phyloP scores from a whole-genome alignment of 2,329 filamentous ascomycete species.

The Torrubiellomyces zombiae region DNA sequence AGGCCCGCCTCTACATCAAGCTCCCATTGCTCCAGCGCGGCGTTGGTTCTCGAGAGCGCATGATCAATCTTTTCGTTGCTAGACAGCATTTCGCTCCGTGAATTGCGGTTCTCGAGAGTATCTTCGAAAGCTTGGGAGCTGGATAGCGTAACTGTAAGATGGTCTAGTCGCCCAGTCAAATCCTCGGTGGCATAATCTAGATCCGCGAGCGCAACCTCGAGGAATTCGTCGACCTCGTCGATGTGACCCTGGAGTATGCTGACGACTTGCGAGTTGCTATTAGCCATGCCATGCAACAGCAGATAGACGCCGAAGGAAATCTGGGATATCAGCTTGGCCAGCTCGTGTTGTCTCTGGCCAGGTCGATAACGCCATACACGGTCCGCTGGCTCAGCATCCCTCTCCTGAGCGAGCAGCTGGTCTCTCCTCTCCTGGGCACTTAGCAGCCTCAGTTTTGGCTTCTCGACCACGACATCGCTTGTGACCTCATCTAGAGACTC shows the following conservation, averaged over 20 bases:
- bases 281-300: conserved; percentile 68
- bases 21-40: conserved; percentile 58
- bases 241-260: conserved; percentile 83
- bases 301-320: conserved; percentile 89
- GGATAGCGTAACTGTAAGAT: conserved; percentile 66
- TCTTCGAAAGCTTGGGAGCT: conserved; percentile 71
- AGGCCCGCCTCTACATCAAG: conserved; percentile 67
- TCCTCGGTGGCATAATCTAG: conserved; percentile 64
- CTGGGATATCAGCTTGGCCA: conserved; percentile 81
- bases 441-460: conserved; percentile 35
- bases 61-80: conserved; percentile 87
- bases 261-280: conserved; percentile 76
- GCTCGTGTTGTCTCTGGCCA: conserved; percentile 66
- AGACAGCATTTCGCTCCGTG: conserved; percentile 65
- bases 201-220: conserved; percentile 75
- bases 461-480: conserved; percentile 23
- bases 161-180: conserved; percentile 62
- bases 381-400: conserved; percentile 55
- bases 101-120: conserved; percentile 72
- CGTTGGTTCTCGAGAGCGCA: conserved; percentile 64
- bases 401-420: conserved; percentile 48
- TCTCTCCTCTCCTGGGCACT: conserved; percentile 47
- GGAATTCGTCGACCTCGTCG: conserved; percentile 81
- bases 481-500: conserved; percentile 65
- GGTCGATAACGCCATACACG: conserved; percentile 61